Percentiles rank a stretch among this genome's conserved stretches.
phyloP scores from a whole-genome alignment of 2,329 filamentous ascomycete species.

The Pestalotiopsis sp. region DNA sequence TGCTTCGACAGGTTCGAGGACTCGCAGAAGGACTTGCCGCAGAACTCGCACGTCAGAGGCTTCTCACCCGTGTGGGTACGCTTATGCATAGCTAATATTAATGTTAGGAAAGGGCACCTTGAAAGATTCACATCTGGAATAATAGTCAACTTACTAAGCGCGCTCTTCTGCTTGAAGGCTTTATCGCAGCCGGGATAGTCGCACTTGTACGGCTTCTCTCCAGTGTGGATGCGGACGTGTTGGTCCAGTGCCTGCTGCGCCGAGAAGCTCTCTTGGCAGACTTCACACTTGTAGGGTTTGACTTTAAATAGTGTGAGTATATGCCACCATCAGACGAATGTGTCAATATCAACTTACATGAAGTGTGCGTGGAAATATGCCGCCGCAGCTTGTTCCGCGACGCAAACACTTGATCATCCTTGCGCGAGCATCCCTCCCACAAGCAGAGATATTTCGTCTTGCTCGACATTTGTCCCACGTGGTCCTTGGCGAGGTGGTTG shows the following conservation, averaged over 20 bases:
- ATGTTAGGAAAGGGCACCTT: neutral
- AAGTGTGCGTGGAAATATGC: constrained; percentile 36
- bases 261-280: constrained; percentile 62
- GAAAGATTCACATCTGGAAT: neutral
- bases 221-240: constrained; percentile 68
- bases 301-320: constrained; percentile 41
- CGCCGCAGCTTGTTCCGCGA: constrained; percentile 35
- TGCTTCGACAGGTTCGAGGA: constrained; percentile 71
- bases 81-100: constrained; percentile 63
- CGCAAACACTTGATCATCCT: constrained; percentile 27
- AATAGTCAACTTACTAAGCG: constrained; percentile 55
- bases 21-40: constrained; percentile 63
- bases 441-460: constrained; percentile 32
- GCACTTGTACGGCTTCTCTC: constrained; percentile 66
- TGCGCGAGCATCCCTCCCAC: constrained; percentile 32
- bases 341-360: constrained; percentile 20
- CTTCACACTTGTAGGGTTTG: constrained; percentile 60
- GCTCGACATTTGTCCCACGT: constrained; percentile 25
- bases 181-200: constrained; percentile 51
- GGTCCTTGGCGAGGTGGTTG: constrained; percentile 27
- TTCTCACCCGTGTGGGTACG: constrained; percentile 69
- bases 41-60: constrained; percentile 60
- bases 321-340: neutral
- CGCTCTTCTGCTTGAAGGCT: constrained; percentile 68
- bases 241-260: constrained; percentile 70